Conservation (phyloP, 1,139 yeast genomes). For the Chernovozyma aurita region DNA sequence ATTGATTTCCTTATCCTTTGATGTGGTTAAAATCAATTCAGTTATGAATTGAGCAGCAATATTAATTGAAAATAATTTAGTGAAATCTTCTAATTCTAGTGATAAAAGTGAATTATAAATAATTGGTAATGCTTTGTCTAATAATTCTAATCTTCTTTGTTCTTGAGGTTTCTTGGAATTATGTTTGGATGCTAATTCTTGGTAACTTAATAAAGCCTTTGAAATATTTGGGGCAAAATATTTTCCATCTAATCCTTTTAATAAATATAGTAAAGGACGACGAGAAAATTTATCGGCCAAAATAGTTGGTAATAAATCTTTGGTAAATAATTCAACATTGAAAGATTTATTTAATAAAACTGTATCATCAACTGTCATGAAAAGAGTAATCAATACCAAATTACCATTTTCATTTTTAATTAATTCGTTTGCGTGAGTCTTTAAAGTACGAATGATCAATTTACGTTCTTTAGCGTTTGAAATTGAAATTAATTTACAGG, state of each 20-base stretch:
- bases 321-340: slow-evolving; percentile 50
- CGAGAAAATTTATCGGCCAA: slow-evolving; percentile 75
- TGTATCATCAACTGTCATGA: slow-evolving; percentile 92
- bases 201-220: slow-evolving; percentile 56
- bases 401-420: slow-evolving; percentile 86
- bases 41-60: slow-evolving; percentile 80
- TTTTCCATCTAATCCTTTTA: slow-evolving; percentile 76
- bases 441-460: slow-evolving; percentile 63
- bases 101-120: slow-evolving; percentile 54
- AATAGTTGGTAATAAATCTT: slow-evolving; percentile 53
- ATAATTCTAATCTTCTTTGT: slow-evolving; percentile 68
- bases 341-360: slow-evolving; percentile 75
- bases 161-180: slow-evolving; percentile 86
- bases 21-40: slow-evolving; percentile 60
- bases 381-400: slow-evolving; percentile 69
- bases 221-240: slow-evolving; percentile 72
- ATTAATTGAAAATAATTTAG: slow-evolving; percentile 54
- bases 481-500: slow-evolving; percentile 69
- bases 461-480: slow-evolving; percentile 95
- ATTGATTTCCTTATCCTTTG: slow-evolving; percentile 38
- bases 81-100: slow-evolving; percentile 23
- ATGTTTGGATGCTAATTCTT: slow-evolving; percentile 57
- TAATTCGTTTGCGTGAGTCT: slow-evolving; percentile 67
- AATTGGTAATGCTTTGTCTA: slow-evolving; percentile 61
- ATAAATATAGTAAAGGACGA: slow-evolving; percentile 80